Evolutionary conservation across 306 rosid species (phyloP), one percentile per base, ranked within the genome.

Genomic region (Trifolium repens): DNA sequence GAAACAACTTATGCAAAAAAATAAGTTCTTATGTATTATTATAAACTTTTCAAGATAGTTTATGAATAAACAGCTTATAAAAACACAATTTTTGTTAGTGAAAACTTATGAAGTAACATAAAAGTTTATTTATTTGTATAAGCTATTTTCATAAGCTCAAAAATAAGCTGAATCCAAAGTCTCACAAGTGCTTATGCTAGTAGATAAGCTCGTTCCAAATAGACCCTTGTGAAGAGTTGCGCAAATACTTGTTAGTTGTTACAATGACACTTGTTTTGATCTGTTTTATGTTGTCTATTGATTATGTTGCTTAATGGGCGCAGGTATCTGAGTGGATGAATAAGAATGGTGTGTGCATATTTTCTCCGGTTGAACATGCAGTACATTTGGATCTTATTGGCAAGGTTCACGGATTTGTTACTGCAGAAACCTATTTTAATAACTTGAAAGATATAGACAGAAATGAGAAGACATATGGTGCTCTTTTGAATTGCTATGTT

Each of bases 241-340:
- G 12, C 50, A 44, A 12, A 44, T 12, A 12, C 50, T 44, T 44
- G 50, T 11, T 26, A 34, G 13, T 54, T 54, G 60, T 54, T 54
- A 30, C 66, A 59, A 1, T 5, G 66, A 59, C 4, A 10, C 35
- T 57, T 12, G 24, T 52, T n/a, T 52, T 50, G 5, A 15, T 15
- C 13, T 55, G 32, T 4, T 24, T 57, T 1, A 3, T 59, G 2
- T 71, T 35, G 2, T 47, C 26, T 1, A 1, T 54, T 57, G 26
- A 30, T 44, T 19, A 40, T 67, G 75, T 35, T 73, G 47, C n/a
- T 73, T 17, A 13, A 27, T 71, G 84, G 69, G 8, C 71, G 84
- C 85, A 94, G 98, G 84, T 91, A 52, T 94, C 94, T 34, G 91
- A 91, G 80, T 91, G 97, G 98, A 91, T 91, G 98, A 78, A 81